These are phyloP conservation scores for Polymyxa betae DNA, from an alignment of 208 protist species.

Conservation along the genomic window DNA sequence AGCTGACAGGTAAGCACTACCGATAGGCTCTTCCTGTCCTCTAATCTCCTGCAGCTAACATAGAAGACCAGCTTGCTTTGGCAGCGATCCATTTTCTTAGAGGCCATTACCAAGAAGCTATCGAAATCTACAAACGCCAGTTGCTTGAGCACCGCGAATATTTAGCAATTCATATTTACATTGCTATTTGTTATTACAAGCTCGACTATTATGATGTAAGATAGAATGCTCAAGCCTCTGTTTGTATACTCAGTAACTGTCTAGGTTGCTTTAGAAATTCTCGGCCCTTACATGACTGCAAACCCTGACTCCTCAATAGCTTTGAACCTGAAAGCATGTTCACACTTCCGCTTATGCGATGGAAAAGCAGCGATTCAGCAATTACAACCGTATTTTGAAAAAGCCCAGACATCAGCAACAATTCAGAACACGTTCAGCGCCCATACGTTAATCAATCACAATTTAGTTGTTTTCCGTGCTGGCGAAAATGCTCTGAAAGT, in stretches of 20 bases:
- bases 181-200: slow-evolving; percentile 97
- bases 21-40: neutral
- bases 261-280: slow-evolving; percentile 55
- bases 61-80: slow-evolving; percentile 81
- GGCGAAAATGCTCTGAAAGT: slow-evolving; percentile 92
- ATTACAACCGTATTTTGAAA: slow-evolving; percentile 67
- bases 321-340: slow-evolving; percentile 95
- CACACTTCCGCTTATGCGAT: slow-evolving; percentile 89
- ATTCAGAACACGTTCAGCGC: neutral
- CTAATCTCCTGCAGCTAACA: slow-evolving; percentile 28
- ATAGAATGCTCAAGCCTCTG: slow-evolving; percentile 43
- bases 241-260: slow-evolving; percentile 62
- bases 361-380: slow-evolving; percentile 86
- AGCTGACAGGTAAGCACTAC: neutral
- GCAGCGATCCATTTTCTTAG: slow-evolving; percentile 90
- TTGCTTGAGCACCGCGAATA: slow-evolving; percentile 83
- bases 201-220: slow-evolving; percentile 89
- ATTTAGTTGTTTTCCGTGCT: slow-evolving; percentile 92
- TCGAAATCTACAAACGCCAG: slow-evolving; percentile 94
- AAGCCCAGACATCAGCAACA: neutral
- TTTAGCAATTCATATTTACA: slow-evolving; percentile 81
- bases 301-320: slow-evolving; percentile 86
- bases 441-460: slow-evolving; percentile 91
- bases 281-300: slow-evolving; percentile 47
- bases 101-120: slow-evolving; percentile 91